These are phyloP conservation scores for Rubia yunnanensis DNA, from an alignment of 257 asterid species.

Conservation along the genomic window DNA sequence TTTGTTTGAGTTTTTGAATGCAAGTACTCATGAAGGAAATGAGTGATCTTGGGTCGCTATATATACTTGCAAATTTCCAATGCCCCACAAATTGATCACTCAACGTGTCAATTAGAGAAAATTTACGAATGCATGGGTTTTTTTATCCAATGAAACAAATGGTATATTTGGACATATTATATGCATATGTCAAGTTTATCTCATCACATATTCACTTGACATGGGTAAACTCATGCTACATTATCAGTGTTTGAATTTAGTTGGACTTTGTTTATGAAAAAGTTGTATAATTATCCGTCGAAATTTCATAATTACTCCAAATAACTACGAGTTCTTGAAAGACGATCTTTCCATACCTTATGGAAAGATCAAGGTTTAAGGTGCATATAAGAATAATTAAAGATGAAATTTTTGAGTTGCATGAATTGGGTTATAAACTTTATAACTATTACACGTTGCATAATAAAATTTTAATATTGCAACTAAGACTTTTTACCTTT, in stretches of 20 bases:
- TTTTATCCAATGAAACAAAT: neutral
- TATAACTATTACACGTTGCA: too few species aligned
- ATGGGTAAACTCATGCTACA: neutral
- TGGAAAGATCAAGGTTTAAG: too few species aligned
- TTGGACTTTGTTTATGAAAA: neutral
- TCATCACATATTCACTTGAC: neutral
- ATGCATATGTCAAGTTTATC: neutral
- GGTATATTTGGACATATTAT: neutral
- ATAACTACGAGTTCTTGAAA: too few species aligned
- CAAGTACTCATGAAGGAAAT: constrained; percentile 17
- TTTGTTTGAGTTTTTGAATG: constrained; percentile 23
- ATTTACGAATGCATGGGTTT: neutral
- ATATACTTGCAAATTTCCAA: constrained; percentile 23
- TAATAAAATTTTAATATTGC: too few species aligned
- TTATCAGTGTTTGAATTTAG: neutral
- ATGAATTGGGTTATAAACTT: too few species aligned
- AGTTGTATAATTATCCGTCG: too few species aligned
- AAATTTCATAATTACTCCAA: too few species aligned
- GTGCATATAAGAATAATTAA: too few species aligned
- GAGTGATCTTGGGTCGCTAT: constrained; percentile 31
- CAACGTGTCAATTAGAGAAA: constrained; percentile 34
- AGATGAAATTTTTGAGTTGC: too few species aligned
- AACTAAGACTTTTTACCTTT: too few species aligned
- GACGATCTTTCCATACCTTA: too few species aligned
- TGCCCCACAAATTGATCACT: neutral